Base-by-base conservation (phyloP, 352 stramenopile genomes). In the Phytophthora podocarpi region DNA sequence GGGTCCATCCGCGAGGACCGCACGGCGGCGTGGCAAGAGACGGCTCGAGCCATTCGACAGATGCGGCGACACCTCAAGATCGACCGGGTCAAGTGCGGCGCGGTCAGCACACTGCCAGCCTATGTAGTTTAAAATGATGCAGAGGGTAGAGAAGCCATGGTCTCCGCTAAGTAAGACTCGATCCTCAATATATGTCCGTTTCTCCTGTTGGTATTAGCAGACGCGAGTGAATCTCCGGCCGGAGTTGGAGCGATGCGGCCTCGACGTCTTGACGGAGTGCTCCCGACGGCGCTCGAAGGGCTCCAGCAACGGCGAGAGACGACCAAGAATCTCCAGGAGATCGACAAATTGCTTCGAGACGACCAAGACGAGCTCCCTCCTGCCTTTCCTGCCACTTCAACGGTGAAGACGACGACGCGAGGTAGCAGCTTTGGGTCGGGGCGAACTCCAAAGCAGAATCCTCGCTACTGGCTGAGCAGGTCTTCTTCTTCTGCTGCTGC, bases 51-150 rank as follows among this genome's bases (percentile, higher is more conserved):
- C 21, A 70, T 79, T 40, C 62, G 58, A 11, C 70, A 79, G 55
- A 79, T 78, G 66, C 57, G 50, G 18, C 53, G 62, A 28, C 70
- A 79, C 50, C 49, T 79, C 15, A 61, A 74, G 54, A 74, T 76
- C 56, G 62, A 79, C 27, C 23, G 53, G 13, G 50, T 41, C 4
- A 46, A 55, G 30, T 58, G 39, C 21, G 55, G 55, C 30, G 37
- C 57, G 16, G 66, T 76, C 39, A 54, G 39, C 21, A 62, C 66
- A 18, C 58, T 78, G 34, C 60, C 65, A 9, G 60, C 70, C 23
- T 78, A 75, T 37, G 56, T 54, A 28, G 67, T 73, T n/a, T 76
- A 62, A 43, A 10, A 8, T 3, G 5, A 21, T 10, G 42, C 12
- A 32, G 24, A 40, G 13, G 9, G 24, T 24, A 16, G 23, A n/a